A percentile compares a stretch with the other conserved stretches of the same genome.
phyloP scores from a whole-genome alignment of 1,139 yeast genomes.

The Tardiomyces digboiensis region DNA sequence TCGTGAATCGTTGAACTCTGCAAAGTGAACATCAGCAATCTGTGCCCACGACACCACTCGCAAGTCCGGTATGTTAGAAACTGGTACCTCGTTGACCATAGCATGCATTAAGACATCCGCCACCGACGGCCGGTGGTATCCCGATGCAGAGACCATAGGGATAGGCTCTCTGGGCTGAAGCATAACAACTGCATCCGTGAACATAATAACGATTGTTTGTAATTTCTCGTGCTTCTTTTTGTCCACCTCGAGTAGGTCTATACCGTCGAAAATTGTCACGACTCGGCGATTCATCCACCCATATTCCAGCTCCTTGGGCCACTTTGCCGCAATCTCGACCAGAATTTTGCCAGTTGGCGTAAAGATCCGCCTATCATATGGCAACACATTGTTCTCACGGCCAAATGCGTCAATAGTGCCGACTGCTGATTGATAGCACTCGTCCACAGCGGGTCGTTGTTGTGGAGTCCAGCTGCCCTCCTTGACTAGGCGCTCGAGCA shows the following conservation, averaged over 20 bases:
- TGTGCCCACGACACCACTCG: slow-evolving; percentile 60
- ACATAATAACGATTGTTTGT: slow-evolving; percentile 55
- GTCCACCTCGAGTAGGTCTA: slow-evolving; percentile 30
- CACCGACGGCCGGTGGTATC: slow-evolving; percentile 46
- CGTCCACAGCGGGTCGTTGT: slow-evolving; percentile 29
- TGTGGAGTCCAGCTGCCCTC: slow-evolving; percentile 26
- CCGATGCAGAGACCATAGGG: slow-evolving; percentile 22
- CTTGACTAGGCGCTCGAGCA: slow-evolving; percentile 44
- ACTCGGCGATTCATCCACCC: slow-evolving; percentile 87
- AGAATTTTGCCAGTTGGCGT: slow-evolving; percentile 88
- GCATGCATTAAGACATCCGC: slow-evolving; percentile 88
- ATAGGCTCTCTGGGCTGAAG: slow-evolving; percentile 32
- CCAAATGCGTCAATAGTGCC: slow-evolving; percentile 81
- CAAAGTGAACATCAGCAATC: slow-evolving; percentile 37
- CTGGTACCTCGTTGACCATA: slow-evolving; percentile 73
- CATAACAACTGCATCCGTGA: slow-evolving; percentile 70
- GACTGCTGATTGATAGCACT: slow-evolving; percentile 43
- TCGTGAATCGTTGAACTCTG: slow-evolving; percentile 16
- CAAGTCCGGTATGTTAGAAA: slow-evolving; percentile 54
- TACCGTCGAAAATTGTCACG: slow-evolving; percentile 65
- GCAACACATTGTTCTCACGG: slow-evolving; percentile 30
- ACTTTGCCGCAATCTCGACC: slow-evolving; percentile 70
- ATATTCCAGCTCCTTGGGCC: slow-evolving; percentile 83
- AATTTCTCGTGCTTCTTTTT: slow-evolving; percentile 14
- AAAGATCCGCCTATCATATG: slow-evolving; percentile 57